Conservation (phyloP, 2,329 filamentous ascomycete species). For the Niveomyces coronatus region DNA sequence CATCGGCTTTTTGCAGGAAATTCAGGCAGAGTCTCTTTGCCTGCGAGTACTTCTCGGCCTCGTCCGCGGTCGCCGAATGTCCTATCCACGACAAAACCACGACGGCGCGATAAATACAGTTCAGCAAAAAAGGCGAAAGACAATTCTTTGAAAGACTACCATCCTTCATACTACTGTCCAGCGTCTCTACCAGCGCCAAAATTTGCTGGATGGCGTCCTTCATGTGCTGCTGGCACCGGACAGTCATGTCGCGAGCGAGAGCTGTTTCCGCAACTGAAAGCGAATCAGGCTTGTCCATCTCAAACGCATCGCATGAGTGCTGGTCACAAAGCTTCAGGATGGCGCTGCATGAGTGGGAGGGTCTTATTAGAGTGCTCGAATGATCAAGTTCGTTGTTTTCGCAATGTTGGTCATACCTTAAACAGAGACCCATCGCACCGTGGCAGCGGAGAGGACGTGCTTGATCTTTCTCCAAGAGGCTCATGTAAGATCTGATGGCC, state of each 20-base stretch:
- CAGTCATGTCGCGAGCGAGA: background rate
- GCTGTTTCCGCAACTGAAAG: background rate
- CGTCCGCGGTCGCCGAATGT: background rate
- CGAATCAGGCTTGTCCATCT: background rate
- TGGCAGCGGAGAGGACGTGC: background rate
- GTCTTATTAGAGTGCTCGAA: background rate
- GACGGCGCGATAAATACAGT: background rate
- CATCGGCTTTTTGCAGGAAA: background rate
- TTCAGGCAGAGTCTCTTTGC: background rate
- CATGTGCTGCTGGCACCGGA: background rate
- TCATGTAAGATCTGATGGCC: conserved; percentile 5
- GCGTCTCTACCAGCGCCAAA: background rate
- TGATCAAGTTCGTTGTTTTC: background rate
- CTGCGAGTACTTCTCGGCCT: background rate
- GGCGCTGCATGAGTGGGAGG: conserved; percentile 4
- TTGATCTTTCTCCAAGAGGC: background rate
- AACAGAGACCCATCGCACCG: background rate
- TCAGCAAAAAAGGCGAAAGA: background rate
- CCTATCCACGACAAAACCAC: background rate
- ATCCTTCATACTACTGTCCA: background rate
- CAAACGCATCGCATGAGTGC: conserved; percentile 9
- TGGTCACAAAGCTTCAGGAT: conserved; percentile 11
- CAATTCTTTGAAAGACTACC: background rate
- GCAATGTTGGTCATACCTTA: background rate
- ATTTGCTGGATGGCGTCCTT: background rate